Percentiles rank a stretch among this genome's conserved stretches.
phyloP scores from a whole-genome alignment of 2,329 filamentous ascomycete species.

The Colletotrichum sp. region DNA sequence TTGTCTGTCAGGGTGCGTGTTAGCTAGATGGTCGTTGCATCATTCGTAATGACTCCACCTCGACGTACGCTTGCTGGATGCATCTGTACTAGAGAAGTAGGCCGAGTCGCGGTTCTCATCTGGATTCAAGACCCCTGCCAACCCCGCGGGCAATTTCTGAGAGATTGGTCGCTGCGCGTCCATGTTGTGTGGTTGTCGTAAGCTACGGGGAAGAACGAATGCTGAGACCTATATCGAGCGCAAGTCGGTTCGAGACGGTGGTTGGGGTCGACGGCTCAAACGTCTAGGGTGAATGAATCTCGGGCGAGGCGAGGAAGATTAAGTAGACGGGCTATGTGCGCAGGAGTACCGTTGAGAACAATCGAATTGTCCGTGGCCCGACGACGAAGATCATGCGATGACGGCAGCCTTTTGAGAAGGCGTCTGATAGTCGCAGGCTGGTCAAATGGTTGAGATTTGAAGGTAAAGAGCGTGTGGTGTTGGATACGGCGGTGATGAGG shows the following conservation, averaged over 20 bases:
- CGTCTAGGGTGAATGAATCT: not conserved
- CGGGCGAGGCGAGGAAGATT: not conserved
- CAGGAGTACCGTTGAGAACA: not conserved
- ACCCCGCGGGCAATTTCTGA: slow-evolving; percentile 52
- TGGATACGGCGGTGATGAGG: not conserved
- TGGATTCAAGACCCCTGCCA: slow-evolving; percentile 57
- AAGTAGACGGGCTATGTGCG: not conserved
- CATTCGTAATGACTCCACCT: not conserved
- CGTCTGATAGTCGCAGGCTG: not conserved
- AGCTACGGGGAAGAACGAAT: not conserved
- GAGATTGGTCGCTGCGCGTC: slow-evolving; percentile 28
- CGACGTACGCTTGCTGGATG: slow-evolving; percentile 47
- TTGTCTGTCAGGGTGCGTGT: slow-evolving; percentile 38
- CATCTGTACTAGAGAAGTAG: slow-evolving; percentile 48
- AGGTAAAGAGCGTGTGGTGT: slow-evolving; percentile 4
- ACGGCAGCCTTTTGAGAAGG: not conserved
- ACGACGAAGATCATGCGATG: slow-evolving; percentile 8
- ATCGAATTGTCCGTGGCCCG: slow-evolving; percentile 3
- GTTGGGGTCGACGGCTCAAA: not conserved
- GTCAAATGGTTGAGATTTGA: not conserved
- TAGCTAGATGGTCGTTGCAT: slow-evolving; percentile 11
- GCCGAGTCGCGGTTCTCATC: slow-evolving; percentile 53
- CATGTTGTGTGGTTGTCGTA: not conserved
- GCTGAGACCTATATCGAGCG: not conserved
- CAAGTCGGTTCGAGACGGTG: not conserved